Conservation (phyloP, 2,329 filamentous ascomycete genomes). For the Nannizzia gypsea region DNA sequence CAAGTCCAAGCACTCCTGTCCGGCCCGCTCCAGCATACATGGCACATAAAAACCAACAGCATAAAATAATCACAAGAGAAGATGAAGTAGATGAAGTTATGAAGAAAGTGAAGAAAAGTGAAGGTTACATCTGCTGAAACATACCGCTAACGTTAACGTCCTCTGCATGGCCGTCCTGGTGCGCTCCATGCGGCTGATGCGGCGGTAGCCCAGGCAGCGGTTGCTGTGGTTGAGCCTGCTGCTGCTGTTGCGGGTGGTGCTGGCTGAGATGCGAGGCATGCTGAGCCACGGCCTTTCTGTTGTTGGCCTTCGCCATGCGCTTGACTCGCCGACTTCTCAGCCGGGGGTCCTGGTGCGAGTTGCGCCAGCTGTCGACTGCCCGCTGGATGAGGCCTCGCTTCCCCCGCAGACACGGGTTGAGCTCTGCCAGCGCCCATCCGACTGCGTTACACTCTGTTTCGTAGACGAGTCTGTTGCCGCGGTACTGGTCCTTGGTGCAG, state of each 20-base stretch:
- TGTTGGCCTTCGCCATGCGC: conserved; percentile 92
- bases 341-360: conserved; percentile 93
- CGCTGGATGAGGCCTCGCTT: conserved; percentile 94
- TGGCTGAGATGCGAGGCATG: conserved; percentile 55
- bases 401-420: conserved; percentile 81
- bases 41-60: conserved; percentile 17
- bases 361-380: conserved; percentile 96
- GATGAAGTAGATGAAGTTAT: conserved; percentile 13
- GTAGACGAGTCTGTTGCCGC: conserved; percentile 88
- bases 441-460: conserved; percentile 98
- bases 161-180: conserved; percentile 58
- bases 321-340: conserved; percentile 83
- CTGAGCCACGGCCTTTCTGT: conserved; percentile 59
- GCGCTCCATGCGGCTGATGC: conserved; percentile 57
- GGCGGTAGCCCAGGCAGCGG: conserved; percentile 37
- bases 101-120: conserved; percentile 9
- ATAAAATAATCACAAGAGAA: conserved; percentile 9
- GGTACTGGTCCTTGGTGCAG: conserved; percentile 90
- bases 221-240: conserved; percentile 7
- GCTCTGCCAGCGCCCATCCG: conserved; percentile 93
- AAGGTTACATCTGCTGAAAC: conserved; percentile 80
- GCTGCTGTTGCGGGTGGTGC: conserved; percentile 23
- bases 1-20: background rate
- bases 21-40: conserved; percentile 12
- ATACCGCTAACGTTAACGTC: conserved; percentile 81